These are phyloP conservation scores for Cystobasidium sp. DNA, from an alignment of 1,284 basidiomycete species.

Conservation along the genomic window DNA sequence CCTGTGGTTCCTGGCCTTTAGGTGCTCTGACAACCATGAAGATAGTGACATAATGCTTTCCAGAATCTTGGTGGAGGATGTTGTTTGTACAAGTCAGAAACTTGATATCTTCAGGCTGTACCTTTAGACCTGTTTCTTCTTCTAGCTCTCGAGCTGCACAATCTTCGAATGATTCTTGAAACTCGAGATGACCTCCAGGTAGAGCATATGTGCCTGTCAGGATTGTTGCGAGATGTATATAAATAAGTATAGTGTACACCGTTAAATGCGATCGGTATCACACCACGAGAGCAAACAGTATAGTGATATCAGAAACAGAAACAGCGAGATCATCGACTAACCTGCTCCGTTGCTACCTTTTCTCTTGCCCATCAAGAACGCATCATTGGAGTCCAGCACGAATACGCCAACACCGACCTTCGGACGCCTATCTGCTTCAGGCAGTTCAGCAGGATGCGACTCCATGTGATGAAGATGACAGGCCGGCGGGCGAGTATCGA, in stretches of 20 bases:
- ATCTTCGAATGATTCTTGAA: conserved; percentile 53
- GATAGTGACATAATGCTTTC: conserved; percentile 56
- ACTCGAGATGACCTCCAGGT: conserved; percentile 56
- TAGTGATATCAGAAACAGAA: too few species aligned
- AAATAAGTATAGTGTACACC: too few species aligned
- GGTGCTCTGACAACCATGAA: conserved; percentile 51
- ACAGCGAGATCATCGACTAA: conserved; percentile 15
- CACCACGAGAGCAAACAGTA: too few species aligned
- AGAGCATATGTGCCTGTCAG: conserved; percentile 48
- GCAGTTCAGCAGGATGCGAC: background rate
- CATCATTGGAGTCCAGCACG: conserved; percentile 49
- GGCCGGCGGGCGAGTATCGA: background rate
- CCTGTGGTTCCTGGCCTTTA: conserved; percentile 28
- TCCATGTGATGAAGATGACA: background rate
- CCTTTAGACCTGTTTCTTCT: conserved; percentile 55
- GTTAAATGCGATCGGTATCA: too few species aligned
- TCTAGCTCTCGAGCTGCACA: conserved; percentile 54
- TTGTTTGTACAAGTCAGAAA: conserved; percentile 48
- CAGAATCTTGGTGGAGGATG: conserved; percentile 32
- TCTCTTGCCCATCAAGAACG: conserved; percentile 53
- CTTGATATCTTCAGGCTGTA: conserved; percentile 47
- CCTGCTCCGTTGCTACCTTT: conserved; percentile 54
- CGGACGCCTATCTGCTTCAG: conserved; percentile 11
- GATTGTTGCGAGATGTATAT: too few species aligned
- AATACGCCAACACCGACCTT: conserved; percentile 55